These are phyloP conservation scores for Claviceps monticola DNA, from an alignment of 2,329 filamentous ascomycete genomes.

Conservation along the genomic window DNA sequence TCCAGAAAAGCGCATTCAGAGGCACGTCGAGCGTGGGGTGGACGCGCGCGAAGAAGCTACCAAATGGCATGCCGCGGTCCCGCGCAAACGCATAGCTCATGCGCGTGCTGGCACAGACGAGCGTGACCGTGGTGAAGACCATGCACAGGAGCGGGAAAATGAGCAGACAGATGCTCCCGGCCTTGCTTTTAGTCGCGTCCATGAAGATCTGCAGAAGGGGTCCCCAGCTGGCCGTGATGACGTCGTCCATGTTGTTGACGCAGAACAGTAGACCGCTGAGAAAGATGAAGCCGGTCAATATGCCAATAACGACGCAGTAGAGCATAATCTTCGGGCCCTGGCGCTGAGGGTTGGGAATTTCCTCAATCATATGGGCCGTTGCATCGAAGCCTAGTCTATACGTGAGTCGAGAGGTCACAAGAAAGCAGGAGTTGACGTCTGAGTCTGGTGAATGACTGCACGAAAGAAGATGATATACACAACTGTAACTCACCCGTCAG, in stretches of 20 bases:
- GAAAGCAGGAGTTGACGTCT: neutral
- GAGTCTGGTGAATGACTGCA: too few relatives aligned
- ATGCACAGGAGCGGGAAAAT: conserved; percentile 54
- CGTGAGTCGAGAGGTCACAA: neutral
- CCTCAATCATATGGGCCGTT: conserved; percentile 38
- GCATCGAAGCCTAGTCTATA: conserved; percentile 28
- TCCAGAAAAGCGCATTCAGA: conserved; percentile 52
- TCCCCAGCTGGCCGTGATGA: conserved; percentile 41
- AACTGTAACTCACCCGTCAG: conserved; percentile 20
- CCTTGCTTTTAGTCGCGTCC: conserved; percentile 47
- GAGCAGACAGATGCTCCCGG: conserved; percentile 48
- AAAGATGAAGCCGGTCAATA: conserved; percentile 49
- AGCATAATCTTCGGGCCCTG: conserved; percentile 55
- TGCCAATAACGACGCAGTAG: conserved; percentile 48
- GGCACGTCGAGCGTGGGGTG: conserved; percentile 50
- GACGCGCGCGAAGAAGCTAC: conserved; percentile 42
- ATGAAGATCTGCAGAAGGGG: conserved; percentile 51
- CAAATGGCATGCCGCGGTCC: conserved; percentile 47
- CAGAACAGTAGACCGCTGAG: conserved; percentile 51
- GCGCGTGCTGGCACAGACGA: conserved; percentile 52
- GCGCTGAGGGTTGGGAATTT: conserved; percentile 42
- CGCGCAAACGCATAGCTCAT: conserved; percentile 54
- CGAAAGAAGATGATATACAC: neutral
- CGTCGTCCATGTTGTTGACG: conserved; percentile 40
- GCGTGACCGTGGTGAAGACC: conserved; percentile 47